phyloP scores from a whole-genome alignment of 176 grass and related monocot species.

The Triticum dicoccoides region DNA sequence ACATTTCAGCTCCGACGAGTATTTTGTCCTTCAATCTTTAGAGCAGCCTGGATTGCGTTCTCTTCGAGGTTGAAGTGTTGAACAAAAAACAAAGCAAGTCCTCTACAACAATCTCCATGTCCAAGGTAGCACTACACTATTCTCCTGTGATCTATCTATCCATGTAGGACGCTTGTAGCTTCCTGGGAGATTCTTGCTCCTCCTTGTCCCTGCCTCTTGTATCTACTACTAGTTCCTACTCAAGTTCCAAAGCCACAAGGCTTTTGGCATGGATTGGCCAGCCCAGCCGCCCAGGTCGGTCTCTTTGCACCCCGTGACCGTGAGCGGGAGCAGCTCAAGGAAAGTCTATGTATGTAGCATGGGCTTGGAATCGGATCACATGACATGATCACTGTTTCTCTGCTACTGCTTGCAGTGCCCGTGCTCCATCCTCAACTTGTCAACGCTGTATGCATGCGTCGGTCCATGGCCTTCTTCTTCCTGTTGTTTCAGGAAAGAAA shows the following conservation, averaged over 20 bases:
- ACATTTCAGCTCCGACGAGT: background rate
- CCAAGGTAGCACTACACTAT: background rate
- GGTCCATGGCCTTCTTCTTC: background rate
- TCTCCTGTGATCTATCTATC: background rate
- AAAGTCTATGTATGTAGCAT: background rate
- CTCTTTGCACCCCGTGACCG: conserved; percentile 18
- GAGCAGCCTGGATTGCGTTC: background rate
- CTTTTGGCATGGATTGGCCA: background rate
- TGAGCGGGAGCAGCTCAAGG: conserved; percentile 4
- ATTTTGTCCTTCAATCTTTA: background rate
- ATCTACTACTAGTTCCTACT: too few species aligned
- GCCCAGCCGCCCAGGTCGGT: background rate
- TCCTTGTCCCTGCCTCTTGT: background rate
- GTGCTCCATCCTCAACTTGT: background rate
- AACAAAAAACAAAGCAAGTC: too few species aligned
- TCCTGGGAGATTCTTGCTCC: background rate
- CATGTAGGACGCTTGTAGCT: background rate
- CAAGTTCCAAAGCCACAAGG: background rate
- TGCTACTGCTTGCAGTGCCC: background rate
- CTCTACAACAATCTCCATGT: background rate
- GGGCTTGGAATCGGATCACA: background rate
- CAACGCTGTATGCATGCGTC: background rate
- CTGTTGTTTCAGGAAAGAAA: background rate
- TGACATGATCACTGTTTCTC: conserved; percentile 29
- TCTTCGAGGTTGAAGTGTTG: too few species aligned